Base-by-base conservation (phyloP, 2,329 filamentous ascomycete genomes). In the Phyllosticta citriasiana region DNA sequence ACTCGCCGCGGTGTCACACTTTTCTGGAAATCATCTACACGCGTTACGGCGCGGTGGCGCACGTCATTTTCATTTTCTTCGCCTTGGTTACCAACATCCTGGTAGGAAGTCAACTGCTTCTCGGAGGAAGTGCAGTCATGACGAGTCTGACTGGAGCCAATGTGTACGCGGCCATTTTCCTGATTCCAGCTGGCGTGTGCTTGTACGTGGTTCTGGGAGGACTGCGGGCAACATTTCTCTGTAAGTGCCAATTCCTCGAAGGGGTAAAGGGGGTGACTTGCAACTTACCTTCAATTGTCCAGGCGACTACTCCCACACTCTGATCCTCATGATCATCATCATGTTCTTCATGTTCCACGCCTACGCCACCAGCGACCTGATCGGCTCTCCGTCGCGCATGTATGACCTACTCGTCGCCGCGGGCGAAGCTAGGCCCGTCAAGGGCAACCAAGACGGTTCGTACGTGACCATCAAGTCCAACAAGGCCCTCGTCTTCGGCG, bases 1-100 rank as follows among this genome's bases (percentile, higher is more conserved):
- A 80, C 47, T 78, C 81, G 1, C 80, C 80, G 0, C 76, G 82
- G 59, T 81, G 80, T 0, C 80, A 83, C 62, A 83, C 81, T 0
- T 73, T 81, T 0, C 69, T 84, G 0, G 80, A 83, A 59, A 78
- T 83, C 47, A 78, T 83, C 1, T 72, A 79, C 2, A 79, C 82
- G 22, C 70, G 79, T 61, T 81, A 81, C 64, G 78, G 59, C 9
- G 35, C 16, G 14, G n/a, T 19, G 0, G 80, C 78, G 0, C 81
- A 83, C 65, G 70, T 80, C 14, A 78, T 82, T 0, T 82, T 77
- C 69, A 82, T 82, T 63, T 73, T 76, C 0, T 71, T 82, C 0
- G 81, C 57, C 3, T 12, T 79, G 58, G 67, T 83, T 12, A 73
- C 82, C 47, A 82, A 82, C 69, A 82, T 83, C 63, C 77, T 82